Evolutionary conservation across 805 yeast species (phyloP).

Genomic region (Nakazawaea laoshanensis): DNA sequence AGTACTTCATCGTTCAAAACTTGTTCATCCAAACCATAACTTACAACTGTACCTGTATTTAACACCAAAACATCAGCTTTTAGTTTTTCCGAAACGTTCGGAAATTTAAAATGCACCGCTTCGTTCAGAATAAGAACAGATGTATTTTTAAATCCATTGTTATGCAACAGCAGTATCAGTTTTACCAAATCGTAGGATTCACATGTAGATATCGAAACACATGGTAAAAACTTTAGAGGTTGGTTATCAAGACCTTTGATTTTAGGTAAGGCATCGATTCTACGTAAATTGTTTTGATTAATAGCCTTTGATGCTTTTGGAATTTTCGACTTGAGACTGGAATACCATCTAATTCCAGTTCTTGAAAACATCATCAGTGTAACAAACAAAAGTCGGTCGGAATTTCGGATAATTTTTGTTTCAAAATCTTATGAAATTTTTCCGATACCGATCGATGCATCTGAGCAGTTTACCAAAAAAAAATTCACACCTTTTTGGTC

Average conservation of each 20-base stretch:
- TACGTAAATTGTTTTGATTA: slow-evolving; percentile 7
- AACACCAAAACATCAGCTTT: slow-evolving; percentile 55
- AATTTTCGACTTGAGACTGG: slow-evolving; percentile 4
- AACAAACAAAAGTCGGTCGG: too few species aligned
- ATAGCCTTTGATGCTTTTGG: slow-evolving; percentile 9
- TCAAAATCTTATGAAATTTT: too few species aligned
- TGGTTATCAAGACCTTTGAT: background rate
- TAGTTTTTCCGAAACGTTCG: slow-evolving; percentile 20
- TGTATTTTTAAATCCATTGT: slow-evolving; percentile 26
- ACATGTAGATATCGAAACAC: slow-evolving; percentile 65
- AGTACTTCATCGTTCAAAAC: slow-evolving; percentile 36
- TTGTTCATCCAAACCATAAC: slow-evolving; percentile 71
- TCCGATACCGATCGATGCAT: too few species aligned
- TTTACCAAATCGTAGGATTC: slow-evolving; percentile 57
- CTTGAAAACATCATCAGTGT: too few species aligned
- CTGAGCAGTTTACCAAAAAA: too few species aligned
- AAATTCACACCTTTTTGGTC: too few species aligned
- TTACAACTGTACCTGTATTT: slow-evolving; percentile 71
- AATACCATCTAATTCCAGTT: too few species aligned
- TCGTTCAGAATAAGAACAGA: slow-evolving; percentile 53
- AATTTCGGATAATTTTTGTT: too few species aligned
- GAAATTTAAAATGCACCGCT: slow-evolving; percentile 46
- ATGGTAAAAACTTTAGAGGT: slow-evolving; percentile 24
- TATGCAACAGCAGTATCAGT: slow-evolving; percentile 30
- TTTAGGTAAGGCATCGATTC: slow-evolving; percentile 2